These are phyloP conservation scores for Paramyrothecium roridum DNA, from an alignment of 2,329 filamentous ascomycete genomes.

Conservation along the genomic window DNA sequence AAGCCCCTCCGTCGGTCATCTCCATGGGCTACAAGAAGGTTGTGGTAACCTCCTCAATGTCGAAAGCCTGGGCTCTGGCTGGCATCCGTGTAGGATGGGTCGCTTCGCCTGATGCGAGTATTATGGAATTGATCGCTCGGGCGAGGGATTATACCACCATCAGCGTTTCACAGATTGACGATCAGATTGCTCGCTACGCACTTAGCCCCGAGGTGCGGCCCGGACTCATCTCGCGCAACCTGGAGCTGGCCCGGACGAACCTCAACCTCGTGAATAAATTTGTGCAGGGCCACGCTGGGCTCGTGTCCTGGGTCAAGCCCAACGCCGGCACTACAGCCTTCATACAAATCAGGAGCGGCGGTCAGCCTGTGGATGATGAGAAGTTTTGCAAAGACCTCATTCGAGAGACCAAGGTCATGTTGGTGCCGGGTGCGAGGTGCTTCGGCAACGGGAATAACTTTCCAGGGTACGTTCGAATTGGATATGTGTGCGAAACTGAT, in stretches of 20 bases:
- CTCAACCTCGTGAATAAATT: constrained; percentile 64
- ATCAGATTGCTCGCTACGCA: constrained; percentile 73
- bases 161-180: constrained; percentile 78
- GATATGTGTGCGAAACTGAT: constrained; percentile 70
- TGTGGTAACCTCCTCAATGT: constrained; percentile 76
- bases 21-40: constrained; percentile 69
- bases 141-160: constrained; percentile 84
- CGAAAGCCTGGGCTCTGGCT: constrained; percentile 80
- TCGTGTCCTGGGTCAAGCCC: constrained; percentile 70
- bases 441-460: constrained; percentile 69
- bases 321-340: constrained; percentile 79
- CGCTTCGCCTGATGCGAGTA: constrained; percentile 58
- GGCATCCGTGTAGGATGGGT: constrained; percentile 84
- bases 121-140: constrained; percentile 62
- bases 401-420: constrained; percentile 67
- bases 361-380: constrained; percentile 65
- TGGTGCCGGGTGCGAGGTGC: constrained; percentile 69
- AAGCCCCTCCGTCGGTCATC: constrained; percentile 60
- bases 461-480: constrained; percentile 72
- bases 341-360: constrained; percentile 62
- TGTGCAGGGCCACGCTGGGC: constrained; percentile 59
- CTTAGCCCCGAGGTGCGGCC: constrained; percentile 47
- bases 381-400: constrained; percentile 67
- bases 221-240: constrained; percentile 50
- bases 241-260: constrained; percentile 64